A percentile compares a stretch with the other conserved stretches of the same genome.
These are phyloP conservation scores for Escovopsis sp. DNA, from an alignment of 2,329 filamentous ascomycete genomes.

Conservation along the genomic window DNA sequence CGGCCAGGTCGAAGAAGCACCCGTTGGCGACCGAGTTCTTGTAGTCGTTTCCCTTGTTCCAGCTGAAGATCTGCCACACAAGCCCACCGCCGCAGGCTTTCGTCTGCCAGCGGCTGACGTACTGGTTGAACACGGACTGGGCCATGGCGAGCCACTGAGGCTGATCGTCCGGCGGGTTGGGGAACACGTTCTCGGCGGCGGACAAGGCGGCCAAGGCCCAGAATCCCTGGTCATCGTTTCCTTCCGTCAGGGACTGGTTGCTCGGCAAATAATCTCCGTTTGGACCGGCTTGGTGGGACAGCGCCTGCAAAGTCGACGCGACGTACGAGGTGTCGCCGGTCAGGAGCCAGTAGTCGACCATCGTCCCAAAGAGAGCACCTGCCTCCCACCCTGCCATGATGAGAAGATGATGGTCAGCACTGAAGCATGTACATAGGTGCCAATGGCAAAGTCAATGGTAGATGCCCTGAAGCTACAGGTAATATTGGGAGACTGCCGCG, in stretches of 20 bases:
- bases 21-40: conserved; percentile 57
- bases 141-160: conserved; percentile 64
- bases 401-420: too few relatives aligned
- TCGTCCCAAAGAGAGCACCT: conserved; percentile 53
- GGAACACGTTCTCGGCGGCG: conserved; percentile 63
- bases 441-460: neutral
- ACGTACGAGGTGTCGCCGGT: conserved; percentile 55
- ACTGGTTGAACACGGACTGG: conserved; percentile 69
- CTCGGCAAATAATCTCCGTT: conserved; percentile 49
- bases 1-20: conserved; percentile 53
- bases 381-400: conserved; percentile 48
- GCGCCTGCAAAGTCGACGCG: conserved; percentile 38
- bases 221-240: conserved; percentile 69
- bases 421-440: too few relatives aligned
- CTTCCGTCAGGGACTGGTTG: conserved; percentile 47
- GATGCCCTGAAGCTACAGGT: neutral
- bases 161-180: conserved; percentile 45
- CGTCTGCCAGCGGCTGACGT: conserved; percentile 55
- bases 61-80: conserved; percentile 73
- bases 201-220: conserved; percentile 75
- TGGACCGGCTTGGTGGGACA: conserved; percentile 46
- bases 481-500: conserved; percentile 19
- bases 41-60: conserved; percentile 57
- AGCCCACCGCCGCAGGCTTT: conserved; percentile 55
- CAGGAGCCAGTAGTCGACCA: conserved; percentile 59